These are phyloP conservation scores for Edaphochlamys debaryana DNA, from an alignment of 139 green algal species.

Conservation along the genomic window DNA sequence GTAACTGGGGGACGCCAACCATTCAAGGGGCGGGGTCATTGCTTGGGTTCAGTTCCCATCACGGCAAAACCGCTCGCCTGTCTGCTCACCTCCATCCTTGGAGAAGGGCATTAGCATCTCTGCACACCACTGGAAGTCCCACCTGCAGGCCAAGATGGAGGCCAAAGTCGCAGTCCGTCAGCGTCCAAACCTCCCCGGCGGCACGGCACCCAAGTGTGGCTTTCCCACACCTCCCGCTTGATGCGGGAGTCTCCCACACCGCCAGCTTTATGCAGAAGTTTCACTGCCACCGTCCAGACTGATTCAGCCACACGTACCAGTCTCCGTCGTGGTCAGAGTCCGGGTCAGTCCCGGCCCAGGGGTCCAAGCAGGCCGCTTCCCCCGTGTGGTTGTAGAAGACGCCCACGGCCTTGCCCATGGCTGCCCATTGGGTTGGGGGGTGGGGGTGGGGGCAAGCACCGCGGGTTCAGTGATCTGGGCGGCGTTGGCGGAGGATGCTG, in stretches of 20 bases:
- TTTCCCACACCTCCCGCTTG: too few species aligned
- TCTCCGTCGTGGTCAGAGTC: slow-evolving; percentile 76
- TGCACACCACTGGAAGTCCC: slow-evolving; percentile 83
- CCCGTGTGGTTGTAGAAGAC: slow-evolving; percentile 88
- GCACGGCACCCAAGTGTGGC: too few species aligned
- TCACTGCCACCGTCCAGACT: too few species aligned
- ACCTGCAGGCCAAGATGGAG: slow-evolving; percentile 25
- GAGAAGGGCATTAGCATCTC: slow-evolving; percentile 73
- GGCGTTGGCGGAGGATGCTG: too few species aligned
- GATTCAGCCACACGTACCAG: too few species aligned
- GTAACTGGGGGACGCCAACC: slow-evolving; percentile 18
- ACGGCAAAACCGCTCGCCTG: too few species aligned
- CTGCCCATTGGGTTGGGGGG: slow-evolving; percentile 18
- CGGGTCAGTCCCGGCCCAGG: slow-evolving; percentile 62
- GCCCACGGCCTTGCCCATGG: slow-evolving; percentile 63
- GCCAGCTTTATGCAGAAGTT: too few species aligned
- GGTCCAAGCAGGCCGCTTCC: slow-evolving; percentile 70
- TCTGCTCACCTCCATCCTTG: slow-evolving; percentile 62
- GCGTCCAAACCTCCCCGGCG: too few species aligned
- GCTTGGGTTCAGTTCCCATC: neutral
- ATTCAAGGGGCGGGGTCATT: too few species aligned
- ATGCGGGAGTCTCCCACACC: too few species aligned
- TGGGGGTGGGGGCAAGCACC: neutral
- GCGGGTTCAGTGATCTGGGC: neutral
- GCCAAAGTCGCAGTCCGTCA: too few species aligned